Evolutionary conservation across 192 early-diverging fungal genomes (phyloP).

Genomic region (Entomortierella lignicola): DNA sequence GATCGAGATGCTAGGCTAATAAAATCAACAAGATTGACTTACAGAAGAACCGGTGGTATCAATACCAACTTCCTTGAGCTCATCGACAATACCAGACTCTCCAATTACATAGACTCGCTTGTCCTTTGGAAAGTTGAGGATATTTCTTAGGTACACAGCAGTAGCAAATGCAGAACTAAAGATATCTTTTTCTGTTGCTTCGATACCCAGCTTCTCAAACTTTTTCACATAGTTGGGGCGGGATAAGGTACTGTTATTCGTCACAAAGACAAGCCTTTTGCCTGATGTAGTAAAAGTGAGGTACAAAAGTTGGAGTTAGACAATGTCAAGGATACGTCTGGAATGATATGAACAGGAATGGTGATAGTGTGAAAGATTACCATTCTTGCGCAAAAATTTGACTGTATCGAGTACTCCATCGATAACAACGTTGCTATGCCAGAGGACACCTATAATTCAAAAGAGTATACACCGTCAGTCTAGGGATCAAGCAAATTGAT

Average conservation of each 20-base stretch:
- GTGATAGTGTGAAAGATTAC: constrained; percentile 42
- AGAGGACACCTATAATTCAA: constrained; percentile 83
- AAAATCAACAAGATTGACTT: background rate
- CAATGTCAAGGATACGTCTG: background rate
- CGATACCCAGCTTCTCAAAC: constrained; percentile 84
- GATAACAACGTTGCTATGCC: constrained; percentile 81
- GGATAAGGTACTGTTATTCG: constrained; percentile 96
- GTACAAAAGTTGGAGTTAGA: background rate
- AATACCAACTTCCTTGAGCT: constrained; percentile 87
- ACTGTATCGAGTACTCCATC: constrained; percentile 78
- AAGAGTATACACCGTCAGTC: background rate
- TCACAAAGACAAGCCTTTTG: constrained; percentile 95
- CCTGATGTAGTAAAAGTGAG: constrained; percentile 51
- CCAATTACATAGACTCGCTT: constrained; percentile 96
- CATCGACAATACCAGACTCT: constrained; percentile 86
- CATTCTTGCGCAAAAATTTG: constrained; percentile 72
- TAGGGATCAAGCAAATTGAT: background rate
- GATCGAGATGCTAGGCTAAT: background rate
- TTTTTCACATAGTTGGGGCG: constrained; percentile 83
- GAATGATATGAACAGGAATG: no score
- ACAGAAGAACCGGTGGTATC: constrained; percentile 36
- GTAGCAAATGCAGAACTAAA: constrained; percentile 94
- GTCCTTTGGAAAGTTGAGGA: constrained; percentile 82
- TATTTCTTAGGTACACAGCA: constrained; percentile 89
- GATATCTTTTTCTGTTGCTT: constrained; percentile 88